Evolutionary conservation across 2,329 filamentous ascomycete genomes (phyloP).

Genomic region (Cladosporium sp.): DNA sequence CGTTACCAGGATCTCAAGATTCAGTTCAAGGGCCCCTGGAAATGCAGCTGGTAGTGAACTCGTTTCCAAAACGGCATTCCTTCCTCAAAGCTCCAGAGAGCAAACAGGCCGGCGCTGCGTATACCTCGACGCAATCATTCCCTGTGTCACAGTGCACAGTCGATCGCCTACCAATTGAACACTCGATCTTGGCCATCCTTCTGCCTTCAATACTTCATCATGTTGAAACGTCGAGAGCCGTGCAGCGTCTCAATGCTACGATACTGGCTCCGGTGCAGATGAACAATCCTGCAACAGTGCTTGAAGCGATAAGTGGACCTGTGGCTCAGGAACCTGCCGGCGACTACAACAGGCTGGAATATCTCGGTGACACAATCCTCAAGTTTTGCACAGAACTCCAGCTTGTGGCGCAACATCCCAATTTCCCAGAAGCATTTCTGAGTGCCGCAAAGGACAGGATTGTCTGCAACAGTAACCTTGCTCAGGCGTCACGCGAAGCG

Average conservation of each 20-base stretch:
- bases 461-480: slow-evolving; percentile 75
- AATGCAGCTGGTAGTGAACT: slow-evolving; percentile 18
- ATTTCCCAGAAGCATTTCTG: slow-evolving; percentile 76
- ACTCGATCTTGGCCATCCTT: slow-evolving; percentile 57
- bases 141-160: slow-evolving; percentile 51
- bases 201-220: slow-evolving; percentile 72
- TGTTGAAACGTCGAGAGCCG: slow-evolving; percentile 66
- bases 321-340: slow-evolving; percentile 55
- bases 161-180: slow-evolving; percentile 47
- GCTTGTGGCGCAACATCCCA: slow-evolving; percentile 59
- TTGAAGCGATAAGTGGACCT: slow-evolving; percentile 70
- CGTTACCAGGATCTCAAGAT: neutral
- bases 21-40: neutral
- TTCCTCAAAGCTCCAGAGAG: slow-evolving; percentile 47
- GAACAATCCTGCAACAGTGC: slow-evolving; percentile 57
- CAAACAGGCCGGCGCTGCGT: slow-evolving; percentile 28
- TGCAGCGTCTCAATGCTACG: slow-evolving; percentile 58
- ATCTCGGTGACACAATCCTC: slow-evolving; percentile 79
- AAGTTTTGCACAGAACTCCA: slow-evolving; percentile 73
- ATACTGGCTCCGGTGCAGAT: slow-evolving; percentile 54
- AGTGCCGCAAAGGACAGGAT: slow-evolving; percentile 64
- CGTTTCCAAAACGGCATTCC: slow-evolving; percentile 58
- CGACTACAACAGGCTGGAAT: slow-evolving; percentile 86
- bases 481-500: slow-evolving; percentile 60
- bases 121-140: slow-evolving; percentile 50